Base-by-base conservation (phyloP, 176 grass and related monocot species). In the Metroxylon sagu region DNA sequence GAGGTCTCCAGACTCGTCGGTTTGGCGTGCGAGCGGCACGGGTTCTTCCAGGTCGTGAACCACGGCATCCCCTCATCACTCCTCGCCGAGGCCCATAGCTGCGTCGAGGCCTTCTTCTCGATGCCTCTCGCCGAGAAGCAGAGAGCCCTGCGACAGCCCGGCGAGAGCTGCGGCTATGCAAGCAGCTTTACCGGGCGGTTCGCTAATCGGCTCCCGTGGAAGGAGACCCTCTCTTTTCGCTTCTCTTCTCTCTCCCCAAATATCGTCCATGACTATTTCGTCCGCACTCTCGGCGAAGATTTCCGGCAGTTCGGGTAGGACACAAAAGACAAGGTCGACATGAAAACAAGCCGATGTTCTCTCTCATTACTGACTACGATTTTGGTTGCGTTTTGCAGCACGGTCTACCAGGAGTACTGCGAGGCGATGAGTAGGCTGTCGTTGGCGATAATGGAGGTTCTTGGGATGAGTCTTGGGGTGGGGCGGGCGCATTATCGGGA, bases 141-240 rank as follows among this genome's bases (percentile, higher is more conserved):
- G 76, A 82, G 85, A 25, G 94, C 94, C 14, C 94, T 74, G 60
- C 75, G 94, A 5, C 48, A 17, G 0, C 73, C 65, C 3, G 85
- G 88, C 15, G 82, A 93, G 60, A 81, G 85, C 54, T 93, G 88
- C 75, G 94, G 94, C 28, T 99, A 99, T 80, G 94, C 94, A 0
- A 93, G 88, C 80, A 93, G 94, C 72, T 99, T 99, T 78, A 89
- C 88, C 5, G 82, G 85, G 0, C 79, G 94, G 0, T 99, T 99
- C 75, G 74, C 88, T 0, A 68, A 52, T 59, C 92, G 86, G 77
- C 94, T 99, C 2, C 94, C 94, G 0, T 99, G 94, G 94, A 99
- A 99, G 75, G 94, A 99, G 79, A 99, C 94, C 3, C 80, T 98
- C 5, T 98, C 94, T 0, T 98, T 98, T 25, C 25, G 71, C 0